Evolutionary conservation across 805 yeast species (phyloP), one percentile per base, ranked within the genome.

Genomic region (Kockiozyma suomiensis): DNA sequence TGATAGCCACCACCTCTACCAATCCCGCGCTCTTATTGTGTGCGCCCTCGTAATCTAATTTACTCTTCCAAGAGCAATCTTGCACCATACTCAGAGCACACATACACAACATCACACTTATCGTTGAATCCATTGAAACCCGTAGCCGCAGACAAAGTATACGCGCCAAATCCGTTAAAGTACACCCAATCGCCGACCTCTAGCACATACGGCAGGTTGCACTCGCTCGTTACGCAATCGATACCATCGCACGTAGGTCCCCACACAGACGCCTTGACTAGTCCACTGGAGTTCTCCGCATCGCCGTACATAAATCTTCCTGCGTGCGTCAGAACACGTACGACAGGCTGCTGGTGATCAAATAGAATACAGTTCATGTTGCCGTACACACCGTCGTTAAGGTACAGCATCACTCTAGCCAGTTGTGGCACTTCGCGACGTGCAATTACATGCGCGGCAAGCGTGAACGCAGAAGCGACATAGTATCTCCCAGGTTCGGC

Each of bases 191-290:
- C 98, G 7, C 97, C 98, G 45, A 87, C 86, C 19, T 79, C 77
- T 45, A 90, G 84, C 42, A 84, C 83, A 56, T 81, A 78, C 19
- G 85, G 78, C 69, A 93, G 78, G 37, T 66, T 68, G 61, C 83
- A 77, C 40, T 76, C 78, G 48, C 78, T 73, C 17, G 87, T 72
- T 59, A 93, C 83, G 73, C 96, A 87, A 74, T 93, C 99, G 64
- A 93, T 79, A 1, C 97, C 97, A 75, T 93, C 99, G 76, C 98
- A 93, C 21, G 98, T 93, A 46, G 98, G 98, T 4, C 99, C 98
- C 98, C 99, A 93, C 61, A 93, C 81, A 2, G 96, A 88, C 52
- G 69, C 59, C 10, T 42, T 73, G 71, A 66, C 62, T 4, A 61
- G 50, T 1, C 66, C 66, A n/a, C 30, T 17, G 45, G 54, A 42